Evolutionary conservation across 345 rosid genomes (phyloP).

Genomic region (Eucalyptus sp.): DNA sequence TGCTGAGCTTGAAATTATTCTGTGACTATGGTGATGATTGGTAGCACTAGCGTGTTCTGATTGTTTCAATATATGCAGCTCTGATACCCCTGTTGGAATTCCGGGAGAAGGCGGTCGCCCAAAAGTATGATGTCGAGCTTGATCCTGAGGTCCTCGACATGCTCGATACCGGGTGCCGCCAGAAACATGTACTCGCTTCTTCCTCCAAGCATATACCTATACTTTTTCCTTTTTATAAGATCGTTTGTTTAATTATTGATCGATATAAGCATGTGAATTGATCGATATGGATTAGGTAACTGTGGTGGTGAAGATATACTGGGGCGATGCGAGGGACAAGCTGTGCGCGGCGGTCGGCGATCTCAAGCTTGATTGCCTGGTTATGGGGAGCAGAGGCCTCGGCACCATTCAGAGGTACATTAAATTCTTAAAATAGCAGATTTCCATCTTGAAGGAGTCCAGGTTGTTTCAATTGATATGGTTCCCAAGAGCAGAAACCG

Average conservation of each 20-base stretch:
- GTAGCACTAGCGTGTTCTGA: background rate
- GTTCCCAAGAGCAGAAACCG: background rate
- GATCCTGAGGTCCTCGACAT: constrained; percentile 55
- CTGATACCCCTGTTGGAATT: constrained; percentile 64
- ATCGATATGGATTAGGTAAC: constrained; percentile 22
- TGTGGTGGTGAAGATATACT: constrained; percentile 63
- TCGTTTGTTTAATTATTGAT: background rate
- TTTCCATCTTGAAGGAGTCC: background rate
- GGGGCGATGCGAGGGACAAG: constrained; percentile 88
- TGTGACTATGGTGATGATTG: background rate
- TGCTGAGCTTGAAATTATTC: background rate
- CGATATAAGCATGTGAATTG: background rate
- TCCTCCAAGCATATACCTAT: background rate
- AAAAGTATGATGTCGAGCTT: constrained; percentile 42
- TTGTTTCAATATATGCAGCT: constrained; percentile 20
- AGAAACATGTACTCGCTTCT: constrained; percentile 28
- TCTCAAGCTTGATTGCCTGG: constrained; percentile 62
- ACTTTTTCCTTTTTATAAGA: background rate
- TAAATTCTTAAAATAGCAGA: background rate
- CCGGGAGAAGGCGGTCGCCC: constrained; percentile 42
- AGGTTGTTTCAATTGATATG: background rate
- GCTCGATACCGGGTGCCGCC: constrained; percentile 49
- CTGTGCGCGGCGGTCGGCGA: constrained; percentile 53
- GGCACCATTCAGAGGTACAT: constrained; percentile 64
- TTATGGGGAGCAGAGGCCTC: constrained; percentile 89